Conservation (phyloP, 768 basidiomycete species). For the Mrakia gelida region DNA sequence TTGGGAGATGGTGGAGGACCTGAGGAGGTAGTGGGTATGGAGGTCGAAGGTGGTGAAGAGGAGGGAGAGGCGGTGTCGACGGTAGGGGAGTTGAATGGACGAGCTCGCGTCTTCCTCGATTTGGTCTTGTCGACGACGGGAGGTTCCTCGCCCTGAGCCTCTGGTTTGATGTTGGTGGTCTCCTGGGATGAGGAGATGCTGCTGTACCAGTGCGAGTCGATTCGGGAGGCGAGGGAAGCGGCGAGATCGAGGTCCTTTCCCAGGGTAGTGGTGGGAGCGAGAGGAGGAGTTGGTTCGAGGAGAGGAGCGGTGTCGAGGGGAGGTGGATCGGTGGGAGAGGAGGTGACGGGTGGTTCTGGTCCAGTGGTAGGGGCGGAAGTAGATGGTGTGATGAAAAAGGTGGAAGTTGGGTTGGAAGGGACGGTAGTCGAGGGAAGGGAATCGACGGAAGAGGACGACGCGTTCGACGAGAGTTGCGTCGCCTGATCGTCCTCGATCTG, state of each 20-base stretch:
- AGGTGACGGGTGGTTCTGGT: no score
- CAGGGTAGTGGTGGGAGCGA: neutral
- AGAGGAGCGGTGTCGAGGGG: neutral
- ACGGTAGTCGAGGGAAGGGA: no score
- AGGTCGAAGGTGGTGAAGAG: no score
- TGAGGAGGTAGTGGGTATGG: no score
- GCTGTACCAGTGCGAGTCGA: constrained; percentile 3
- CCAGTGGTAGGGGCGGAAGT: no score
- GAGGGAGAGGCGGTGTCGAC: no score
- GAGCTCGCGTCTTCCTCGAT: neutral
- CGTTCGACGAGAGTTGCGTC: no score
- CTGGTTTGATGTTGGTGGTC: neutral
- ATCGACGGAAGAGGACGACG: no score
- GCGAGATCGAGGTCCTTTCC: constrained; percentile 16
- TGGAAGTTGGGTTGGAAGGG: no score
- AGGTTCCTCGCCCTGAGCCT: neutral
- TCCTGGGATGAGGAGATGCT: neutral
- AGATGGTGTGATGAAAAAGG: no score
- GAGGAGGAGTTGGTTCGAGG: neutral
- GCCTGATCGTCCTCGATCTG: no score
- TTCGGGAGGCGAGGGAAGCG: neutral
- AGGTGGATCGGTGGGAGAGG: neutral
- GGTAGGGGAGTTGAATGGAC: neutral
- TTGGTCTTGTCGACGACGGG: neutral
- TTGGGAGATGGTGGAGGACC: no score